phyloP scores from a whole-genome alignment of 1,139 yeast species.

The Taiozyma onychis region DNA sequence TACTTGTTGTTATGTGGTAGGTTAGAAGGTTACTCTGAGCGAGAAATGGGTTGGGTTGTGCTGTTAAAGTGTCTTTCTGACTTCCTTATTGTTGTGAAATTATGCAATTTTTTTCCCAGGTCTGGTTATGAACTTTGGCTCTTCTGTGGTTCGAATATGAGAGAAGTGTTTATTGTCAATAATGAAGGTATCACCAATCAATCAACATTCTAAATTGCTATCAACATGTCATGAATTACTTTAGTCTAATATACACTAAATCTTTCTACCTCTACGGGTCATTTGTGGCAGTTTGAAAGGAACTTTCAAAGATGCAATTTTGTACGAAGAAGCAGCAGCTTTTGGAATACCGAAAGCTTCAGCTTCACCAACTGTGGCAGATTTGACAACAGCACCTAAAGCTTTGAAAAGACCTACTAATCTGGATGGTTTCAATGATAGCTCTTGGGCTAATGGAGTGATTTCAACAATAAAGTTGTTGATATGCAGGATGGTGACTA shows the following conservation, averaged over 20 bases:
- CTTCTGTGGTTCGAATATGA: not conserved
- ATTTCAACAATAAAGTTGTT: conserved; percentile 73
- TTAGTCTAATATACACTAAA: not conserved
- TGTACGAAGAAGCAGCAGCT: conserved; percentile 58
- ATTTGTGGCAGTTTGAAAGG: conserved; percentile 89
- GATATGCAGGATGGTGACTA: conserved; percentile 68
- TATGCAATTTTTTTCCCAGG: not conserved
- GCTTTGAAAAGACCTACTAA: conserved; percentile 66
- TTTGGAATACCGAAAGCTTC: conserved; percentile 77
- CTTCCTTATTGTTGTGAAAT: not conserved
- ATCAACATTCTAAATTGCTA: not conserved
- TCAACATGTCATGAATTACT: not conserved
- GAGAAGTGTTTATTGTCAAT: too few species aligned
- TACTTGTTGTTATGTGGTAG: not conserved
- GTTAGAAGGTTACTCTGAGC: not conserved
- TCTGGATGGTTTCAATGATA: conserved; percentile 75
- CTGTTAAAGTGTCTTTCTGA: not conserved
- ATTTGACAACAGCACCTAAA: conserved; percentile 75
- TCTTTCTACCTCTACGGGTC: conserved; percentile 57
- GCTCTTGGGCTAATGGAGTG: conserved; percentile 78
- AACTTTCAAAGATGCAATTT: conserved; percentile 77
- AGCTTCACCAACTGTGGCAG: conserved; percentile 74
- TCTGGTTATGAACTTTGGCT: not conserved
- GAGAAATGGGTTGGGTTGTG: not conserved
- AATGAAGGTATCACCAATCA: too few species aligned